Evolutionary conservation across 139 green algal species (phyloP).

Genomic region (Chlorella ohadii): DNA sequence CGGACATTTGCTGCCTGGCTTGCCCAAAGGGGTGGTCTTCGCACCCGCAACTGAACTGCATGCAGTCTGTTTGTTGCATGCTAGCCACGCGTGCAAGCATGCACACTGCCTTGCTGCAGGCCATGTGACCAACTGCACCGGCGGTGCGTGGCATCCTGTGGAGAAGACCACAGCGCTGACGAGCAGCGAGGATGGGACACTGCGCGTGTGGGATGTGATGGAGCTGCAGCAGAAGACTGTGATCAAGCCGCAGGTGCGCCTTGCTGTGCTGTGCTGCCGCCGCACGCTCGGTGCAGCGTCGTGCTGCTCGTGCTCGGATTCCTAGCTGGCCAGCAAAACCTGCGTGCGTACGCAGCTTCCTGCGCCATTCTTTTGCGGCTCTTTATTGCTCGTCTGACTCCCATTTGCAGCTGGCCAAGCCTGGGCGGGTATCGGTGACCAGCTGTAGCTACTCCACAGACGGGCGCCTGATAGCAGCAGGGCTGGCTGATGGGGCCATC

Average conservation of each 20-base stretch:
- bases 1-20: too few species aligned
- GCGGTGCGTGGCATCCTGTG: slow-evolving; percentile 88
- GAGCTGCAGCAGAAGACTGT: slow-evolving; percentile 90
- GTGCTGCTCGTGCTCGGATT: too few species aligned
- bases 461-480: slow-evolving; percentile 82
- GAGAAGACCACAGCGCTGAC: slow-evolving; percentile 86
- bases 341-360: too few species aligned
- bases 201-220: slow-evolving; percentile 87
- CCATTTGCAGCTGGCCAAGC: slow-evolving; percentile 6
- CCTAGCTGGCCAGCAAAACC: too few species aligned
- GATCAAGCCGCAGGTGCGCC: slow-evolving; percentile 82
- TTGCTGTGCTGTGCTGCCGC: too few species aligned
- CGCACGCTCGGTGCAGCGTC: background rate
- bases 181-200: slow-evolving; percentile 88
- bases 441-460: slow-evolving; percentile 77
- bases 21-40: too few species aligned
- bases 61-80: too few species aligned
- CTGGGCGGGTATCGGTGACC: slow-evolving; percentile 81
- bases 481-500: slow-evolving; percentile 90
- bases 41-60: too few species aligned
- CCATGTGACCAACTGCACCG: slow-evolving; percentile 82
- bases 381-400: background rate
- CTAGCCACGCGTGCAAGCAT: background rate
- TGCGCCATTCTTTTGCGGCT: too few species aligned
- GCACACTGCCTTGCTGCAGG: slow-evolving; percentile 26